Percentiles rank a stretch among this genome's conserved stretches.
These are phyloP conservation scores for Paramecium primaurelia DNA, from an alignment of 73 alveolate genomes.

Conservation along the genomic window DNA sequence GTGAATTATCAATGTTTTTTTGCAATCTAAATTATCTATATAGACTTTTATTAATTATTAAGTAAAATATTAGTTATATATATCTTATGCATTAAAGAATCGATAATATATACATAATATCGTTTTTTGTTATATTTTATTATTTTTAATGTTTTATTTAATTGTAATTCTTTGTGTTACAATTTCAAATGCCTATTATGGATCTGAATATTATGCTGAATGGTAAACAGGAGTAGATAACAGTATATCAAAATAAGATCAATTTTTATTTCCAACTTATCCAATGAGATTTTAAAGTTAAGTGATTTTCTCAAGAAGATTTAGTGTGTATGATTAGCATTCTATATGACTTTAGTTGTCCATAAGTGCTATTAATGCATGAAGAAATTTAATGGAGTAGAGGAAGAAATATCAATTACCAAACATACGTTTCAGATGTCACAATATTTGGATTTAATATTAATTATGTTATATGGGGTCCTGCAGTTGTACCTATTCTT, in stretches of 20 bases:
- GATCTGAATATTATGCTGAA: conserved; percentile 22
- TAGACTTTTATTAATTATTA: background rate
- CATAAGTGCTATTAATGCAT: conserved; percentile 11
- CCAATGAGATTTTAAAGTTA: background rate
- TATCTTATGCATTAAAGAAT: background rate
- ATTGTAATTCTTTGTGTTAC: background rate
- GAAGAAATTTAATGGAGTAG: conserved; percentile 20
- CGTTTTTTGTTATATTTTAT: background rate
- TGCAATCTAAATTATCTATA: background rate
- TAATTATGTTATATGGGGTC: conserved; percentile 22
- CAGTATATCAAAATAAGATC: background rate
- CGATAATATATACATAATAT: background rate
- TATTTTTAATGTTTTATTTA: background rate
- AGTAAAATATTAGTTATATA: background rate
- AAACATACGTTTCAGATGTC: background rate
- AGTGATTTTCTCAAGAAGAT: background rate
- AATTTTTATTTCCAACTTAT: background rate
- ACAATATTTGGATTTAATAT: background rate
- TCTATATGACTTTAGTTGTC: background rate
- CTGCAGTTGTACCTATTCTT: conserved; percentile 16
- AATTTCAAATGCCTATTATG: background rate
- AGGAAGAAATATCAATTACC: background rate
- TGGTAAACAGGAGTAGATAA: conserved; percentile 25
- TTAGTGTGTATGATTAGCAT: background rate
- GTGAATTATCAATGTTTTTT: background rate